Conservation (phyloP, 331 rosid species). For the Arachis monticola region DNA sequence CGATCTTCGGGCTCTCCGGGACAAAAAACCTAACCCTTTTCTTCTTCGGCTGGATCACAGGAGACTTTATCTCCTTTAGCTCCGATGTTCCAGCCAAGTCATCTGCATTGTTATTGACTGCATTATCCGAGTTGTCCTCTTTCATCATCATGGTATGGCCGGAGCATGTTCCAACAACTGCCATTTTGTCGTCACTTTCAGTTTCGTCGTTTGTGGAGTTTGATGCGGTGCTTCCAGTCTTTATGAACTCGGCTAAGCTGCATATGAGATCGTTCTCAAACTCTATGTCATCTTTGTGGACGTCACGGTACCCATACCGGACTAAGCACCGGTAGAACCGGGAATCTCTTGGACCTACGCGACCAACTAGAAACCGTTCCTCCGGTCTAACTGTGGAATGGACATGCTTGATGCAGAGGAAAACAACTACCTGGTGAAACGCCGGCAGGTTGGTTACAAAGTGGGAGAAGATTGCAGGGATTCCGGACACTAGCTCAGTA, state of each 20-base stretch:
- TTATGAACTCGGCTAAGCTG: constrained; percentile 89
- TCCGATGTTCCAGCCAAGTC: constrained; percentile 48
- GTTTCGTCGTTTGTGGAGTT: constrained; percentile 37
- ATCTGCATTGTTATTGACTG: constrained; percentile 33
- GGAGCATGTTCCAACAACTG: constrained; percentile 78
- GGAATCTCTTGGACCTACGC: constrained; percentile 68
- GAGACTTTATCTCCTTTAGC: constrained; percentile 67
- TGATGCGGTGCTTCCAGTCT: constrained; percentile 41
- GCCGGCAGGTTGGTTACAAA: constrained; percentile 96
- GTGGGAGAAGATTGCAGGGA: constrained; percentile 91
- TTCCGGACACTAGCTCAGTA: constrained; percentile 89
- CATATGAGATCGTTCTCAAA: constrained; percentile 86
- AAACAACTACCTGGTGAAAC: constrained; percentile 90
- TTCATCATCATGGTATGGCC: constrained; percentile 51
- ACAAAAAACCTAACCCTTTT: constrained; percentile 80
- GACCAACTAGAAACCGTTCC: constrained; percentile 89
- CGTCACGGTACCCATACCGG: constrained; percentile 85
- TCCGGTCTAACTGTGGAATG: constrained; percentile 83
- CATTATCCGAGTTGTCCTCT: constrained; percentile 34
- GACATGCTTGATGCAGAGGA: constrained; percentile 96
- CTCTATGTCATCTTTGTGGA: constrained; percentile 82
- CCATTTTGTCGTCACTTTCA: constrained; percentile 55
- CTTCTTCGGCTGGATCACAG: constrained; percentile 41
- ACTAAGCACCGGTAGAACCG: constrained; percentile 86
- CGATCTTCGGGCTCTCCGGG: constrained; percentile 78